phyloP scores from a whole-genome alignment of 352 stramenopile genomes.

The Phytophthora pini region DNA sequence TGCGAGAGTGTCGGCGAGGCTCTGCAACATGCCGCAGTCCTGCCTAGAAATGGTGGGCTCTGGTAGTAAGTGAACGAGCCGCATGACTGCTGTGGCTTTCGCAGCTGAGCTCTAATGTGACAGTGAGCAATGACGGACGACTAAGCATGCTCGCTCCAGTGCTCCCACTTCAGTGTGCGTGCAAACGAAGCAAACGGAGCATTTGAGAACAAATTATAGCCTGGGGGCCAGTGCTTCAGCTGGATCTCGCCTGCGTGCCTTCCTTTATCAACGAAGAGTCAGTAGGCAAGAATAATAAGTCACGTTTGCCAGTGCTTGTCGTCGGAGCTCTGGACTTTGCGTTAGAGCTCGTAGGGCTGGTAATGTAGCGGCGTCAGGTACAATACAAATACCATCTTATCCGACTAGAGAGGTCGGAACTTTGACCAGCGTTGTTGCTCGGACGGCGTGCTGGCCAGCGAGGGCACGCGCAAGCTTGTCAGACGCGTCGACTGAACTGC shows the following conservation, averaged over 20 bases:
- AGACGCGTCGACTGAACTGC: background rate
- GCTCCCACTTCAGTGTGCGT: conserved; percentile 21
- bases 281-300: conserved; percentile 34
- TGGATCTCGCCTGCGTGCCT: conserved; percentile 22
- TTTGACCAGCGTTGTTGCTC: background rate
- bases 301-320: background rate
- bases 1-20: conserved; percentile 45
- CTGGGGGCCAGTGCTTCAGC: conserved; percentile 17
- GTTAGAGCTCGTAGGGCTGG: background rate
- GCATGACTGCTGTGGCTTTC: conserved; percentile 20
- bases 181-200: conserved; percentile 30
- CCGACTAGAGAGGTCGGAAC: conserved; percentile 8
- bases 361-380: background rate
- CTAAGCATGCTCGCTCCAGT: background rate
- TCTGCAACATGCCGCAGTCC: conserved; percentile 42
- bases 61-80: conserved; percentile 40
- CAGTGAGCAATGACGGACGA: conserved; percentile 6
- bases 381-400: conserved; percentile 13
- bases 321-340: conserved; percentile 13
- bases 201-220: conserved; percentile 37
- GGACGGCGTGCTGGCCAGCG: conserved; percentile 2
- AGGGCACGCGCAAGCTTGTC: background rate
- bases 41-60: conserved; percentile 39
- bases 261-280: conserved; percentile 28
- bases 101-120: conserved; percentile 22